These are phyloP conservation scores for Trichaptum fuscoviolaceum DNA, from an alignment of 768 basidiomycete species.

Conservation along the genomic window DNA sequence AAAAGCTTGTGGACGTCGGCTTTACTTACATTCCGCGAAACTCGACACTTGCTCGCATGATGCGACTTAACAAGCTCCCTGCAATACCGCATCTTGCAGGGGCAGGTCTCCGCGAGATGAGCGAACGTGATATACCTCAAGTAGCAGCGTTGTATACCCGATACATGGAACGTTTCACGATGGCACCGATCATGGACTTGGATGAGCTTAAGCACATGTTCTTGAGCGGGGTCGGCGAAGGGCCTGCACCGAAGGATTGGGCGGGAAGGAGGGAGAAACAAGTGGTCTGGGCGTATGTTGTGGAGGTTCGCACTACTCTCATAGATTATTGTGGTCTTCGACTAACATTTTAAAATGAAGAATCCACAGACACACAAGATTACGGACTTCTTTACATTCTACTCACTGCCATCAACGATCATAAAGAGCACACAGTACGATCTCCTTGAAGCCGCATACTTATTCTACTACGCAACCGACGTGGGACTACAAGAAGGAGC, in stretches of 20 bases:
- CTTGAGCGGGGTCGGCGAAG: slow-evolving; percentile 73
- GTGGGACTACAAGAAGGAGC: slow-evolving; percentile 56
- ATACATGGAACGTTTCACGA: slow-evolving; percentile 84
- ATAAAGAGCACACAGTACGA: slow-evolving; percentile 70
- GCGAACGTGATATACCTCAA: slow-evolving; percentile 65
- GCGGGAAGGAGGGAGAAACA: slow-evolving; percentile 62
- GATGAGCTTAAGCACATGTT: slow-evolving; percentile 87
- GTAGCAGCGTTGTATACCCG: slow-evolving; percentile 65
- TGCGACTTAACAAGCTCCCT: slow-evolving; percentile 67
- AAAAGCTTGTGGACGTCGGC: slow-evolving; percentile 84
- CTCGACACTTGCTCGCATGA: slow-evolving; percentile 90
- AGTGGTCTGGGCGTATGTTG: slow-evolving; percentile 94
- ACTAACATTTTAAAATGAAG: slow-evolving; percentile 34
- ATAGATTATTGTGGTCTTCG: background rate
- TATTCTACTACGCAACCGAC: slow-evolving; percentile 92
- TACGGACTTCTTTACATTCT: slow-evolving; percentile 97
- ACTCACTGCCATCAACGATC: slow-evolving; percentile 91
- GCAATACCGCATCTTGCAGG: slow-evolving; percentile 35
- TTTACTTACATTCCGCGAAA: slow-evolving; percentile 86
- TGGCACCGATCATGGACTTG: slow-evolving; percentile 66
- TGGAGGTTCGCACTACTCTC: slow-evolving; percentile 57
- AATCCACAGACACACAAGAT: slow-evolving; percentile 76
- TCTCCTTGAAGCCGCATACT: slow-evolving; percentile 85
- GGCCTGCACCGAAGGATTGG: slow-evolving; percentile 42
- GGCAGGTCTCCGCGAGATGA: slow-evolving; percentile 76